These are phyloP conservation scores for Periconia sp. DNA, from an alignment of 2,329 filamentous ascomycete species.

Conservation along the genomic window DNA sequence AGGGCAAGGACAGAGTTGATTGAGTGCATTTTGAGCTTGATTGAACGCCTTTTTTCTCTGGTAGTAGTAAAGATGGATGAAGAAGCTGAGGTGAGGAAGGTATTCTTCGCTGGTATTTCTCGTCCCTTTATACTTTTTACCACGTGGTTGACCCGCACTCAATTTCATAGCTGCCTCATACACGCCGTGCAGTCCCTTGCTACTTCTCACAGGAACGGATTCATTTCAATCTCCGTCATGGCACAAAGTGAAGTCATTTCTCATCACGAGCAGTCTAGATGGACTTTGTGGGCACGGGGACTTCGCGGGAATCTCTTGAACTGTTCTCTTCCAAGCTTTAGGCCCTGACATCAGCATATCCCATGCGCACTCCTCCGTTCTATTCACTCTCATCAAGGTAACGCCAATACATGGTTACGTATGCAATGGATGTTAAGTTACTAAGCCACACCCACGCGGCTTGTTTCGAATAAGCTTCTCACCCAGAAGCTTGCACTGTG, in stretches of 20 bases:
- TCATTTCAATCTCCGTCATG: background rate
- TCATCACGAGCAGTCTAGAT: background rate
- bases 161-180: background rate
- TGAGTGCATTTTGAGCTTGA: conserved; percentile 9
- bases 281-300: background rate
- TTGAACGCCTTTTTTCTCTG: background rate
- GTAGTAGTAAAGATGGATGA: background rate
- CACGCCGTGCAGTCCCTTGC: background rate
- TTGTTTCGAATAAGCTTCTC: background rate
- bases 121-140: background rate
- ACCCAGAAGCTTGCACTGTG: background rate
- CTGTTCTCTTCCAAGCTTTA: background rate
- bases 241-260: background rate
- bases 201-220: background rate
- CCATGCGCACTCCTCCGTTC: background rate
- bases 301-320: background rate
- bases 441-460: background rate
- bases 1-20: conserved; percentile 8
- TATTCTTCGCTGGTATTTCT: background rate
- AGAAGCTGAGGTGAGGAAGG: background rate
- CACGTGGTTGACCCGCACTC: too few relatives aligned
- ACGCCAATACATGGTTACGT: background rate
- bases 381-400: background rate
- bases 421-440: background rate
- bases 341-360: background rate